Conservation (phyloP, 78 protist genomes). For the Planoprotostelium fungivorum region DNA sequence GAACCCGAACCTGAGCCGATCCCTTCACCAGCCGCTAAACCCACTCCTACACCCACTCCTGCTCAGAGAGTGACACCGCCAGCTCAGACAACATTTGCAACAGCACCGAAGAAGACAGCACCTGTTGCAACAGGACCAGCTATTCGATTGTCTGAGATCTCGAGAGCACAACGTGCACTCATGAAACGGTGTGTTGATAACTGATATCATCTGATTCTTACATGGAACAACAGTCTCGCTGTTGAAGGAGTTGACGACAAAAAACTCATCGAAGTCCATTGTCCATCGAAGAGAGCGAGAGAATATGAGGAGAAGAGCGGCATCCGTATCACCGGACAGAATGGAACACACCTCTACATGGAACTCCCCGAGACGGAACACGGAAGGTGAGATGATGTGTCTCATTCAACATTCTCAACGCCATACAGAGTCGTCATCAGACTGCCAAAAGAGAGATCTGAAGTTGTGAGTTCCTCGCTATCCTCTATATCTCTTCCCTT, state of each 20-base stretch:
- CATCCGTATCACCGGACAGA: background rate
- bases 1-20: background rate
- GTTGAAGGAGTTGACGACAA: background rate
- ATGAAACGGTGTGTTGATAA: background rate
- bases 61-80: background rate
- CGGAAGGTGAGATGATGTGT: background rate
- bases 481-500: background rate
- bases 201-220: background rate
- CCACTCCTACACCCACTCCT: no score
- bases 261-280: background rate
- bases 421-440: background rate
- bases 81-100: background rate
- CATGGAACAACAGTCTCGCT: background rate
- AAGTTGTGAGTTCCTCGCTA: background rate
- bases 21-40: background rate
- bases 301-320: background rate
- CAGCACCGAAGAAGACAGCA: background rate
- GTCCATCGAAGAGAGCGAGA: background rate
- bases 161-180: background rate
- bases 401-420: background rate
- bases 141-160: background rate
- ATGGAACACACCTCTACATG: background rate
- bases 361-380: background rate
- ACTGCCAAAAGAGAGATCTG: background rate
- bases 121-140: background rate